These are phyloP conservation scores for Calonectria multiphialidica DNA, from an alignment of 2,329 filamentous ascomycete genomes.

Conservation along the genomic window DNA sequence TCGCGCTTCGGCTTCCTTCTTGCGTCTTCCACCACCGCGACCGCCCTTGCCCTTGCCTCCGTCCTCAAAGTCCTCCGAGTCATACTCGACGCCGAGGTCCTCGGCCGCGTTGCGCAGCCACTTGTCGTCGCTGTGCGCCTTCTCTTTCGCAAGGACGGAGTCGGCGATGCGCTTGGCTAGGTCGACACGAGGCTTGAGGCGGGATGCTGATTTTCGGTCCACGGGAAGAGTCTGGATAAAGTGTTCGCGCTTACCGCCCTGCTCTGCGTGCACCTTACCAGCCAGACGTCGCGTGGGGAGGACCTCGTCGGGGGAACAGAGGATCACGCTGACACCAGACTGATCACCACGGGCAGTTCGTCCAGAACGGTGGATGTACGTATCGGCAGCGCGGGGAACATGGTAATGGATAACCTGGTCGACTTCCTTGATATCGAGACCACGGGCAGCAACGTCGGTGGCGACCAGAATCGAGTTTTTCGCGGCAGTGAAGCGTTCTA, in stretches of 20 bases:
- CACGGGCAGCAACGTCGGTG: conserved; percentile 93
- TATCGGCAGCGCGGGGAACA: conserved; percentile 89
- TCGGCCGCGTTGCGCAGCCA: conserved; percentile 89
- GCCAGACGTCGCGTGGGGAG: conserved; percentile 85
- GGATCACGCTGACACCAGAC: conserved; percentile 84
- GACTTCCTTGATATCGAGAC: conserved; percentile 91
- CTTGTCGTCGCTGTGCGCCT: conserved; percentile 84
- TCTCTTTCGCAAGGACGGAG: conserved; percentile 86
- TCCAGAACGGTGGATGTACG: conserved; percentile 95
- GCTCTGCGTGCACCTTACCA: conserved; percentile 84
- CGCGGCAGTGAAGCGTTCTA: conserved; percentile 86
- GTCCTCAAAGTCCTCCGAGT: conserved; percentile 87
- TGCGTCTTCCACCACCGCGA: conserved; percentile 78
- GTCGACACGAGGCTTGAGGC: conserved; percentile 81
- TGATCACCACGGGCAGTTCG: conserved; percentile 88
- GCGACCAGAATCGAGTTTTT: conserved; percentile 82
- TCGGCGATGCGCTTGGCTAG: conserved; percentile 92
- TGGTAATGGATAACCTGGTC: conserved; percentile 96
- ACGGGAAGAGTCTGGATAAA: conserved; percentile 86
- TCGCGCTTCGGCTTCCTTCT: conserved; percentile 79
- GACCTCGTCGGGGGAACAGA: conserved; percentile 94
- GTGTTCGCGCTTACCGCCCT: conserved; percentile 67
- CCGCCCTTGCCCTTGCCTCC: conserved; percentile 73
- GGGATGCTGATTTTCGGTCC: conserved; percentile 81
- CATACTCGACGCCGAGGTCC: conserved; percentile 93